Evolutionary conservation across 2,329 filamentous ascomycete species (phyloP).

Genomic region (Ophiostoma sp.): DNA sequence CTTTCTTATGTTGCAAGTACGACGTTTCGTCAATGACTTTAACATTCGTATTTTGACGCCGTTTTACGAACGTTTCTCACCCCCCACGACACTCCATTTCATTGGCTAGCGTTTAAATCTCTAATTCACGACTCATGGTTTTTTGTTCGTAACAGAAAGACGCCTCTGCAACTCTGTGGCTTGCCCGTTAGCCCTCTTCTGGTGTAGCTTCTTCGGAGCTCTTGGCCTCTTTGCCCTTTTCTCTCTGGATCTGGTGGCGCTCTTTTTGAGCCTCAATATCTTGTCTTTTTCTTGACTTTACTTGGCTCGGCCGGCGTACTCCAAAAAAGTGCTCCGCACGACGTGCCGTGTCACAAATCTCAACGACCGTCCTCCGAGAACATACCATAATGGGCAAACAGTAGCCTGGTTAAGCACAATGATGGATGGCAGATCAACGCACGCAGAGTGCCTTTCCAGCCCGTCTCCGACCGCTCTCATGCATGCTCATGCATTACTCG

Average conservation of each 20-base stretch:
- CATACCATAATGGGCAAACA: background rate
- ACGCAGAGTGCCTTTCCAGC: background rate
- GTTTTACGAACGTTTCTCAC: background rate
- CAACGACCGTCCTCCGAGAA: background rate
- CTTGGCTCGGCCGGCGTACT: background rate
- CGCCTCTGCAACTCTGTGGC: slow-evolving; percentile 3
- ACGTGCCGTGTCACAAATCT: background rate
- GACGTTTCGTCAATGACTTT: background rate
- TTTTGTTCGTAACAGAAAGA: background rate
- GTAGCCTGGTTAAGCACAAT: background rate
- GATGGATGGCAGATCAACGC: background rate
- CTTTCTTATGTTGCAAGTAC: background rate
- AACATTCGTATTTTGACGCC: background rate
- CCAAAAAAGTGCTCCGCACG: background rate
- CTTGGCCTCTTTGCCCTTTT: slow-evolving; percentile 8
- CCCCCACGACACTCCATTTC: background rate
- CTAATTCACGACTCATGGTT: background rate
- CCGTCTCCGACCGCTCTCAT: background rate
- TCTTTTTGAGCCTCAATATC: slow-evolving; percentile 1
- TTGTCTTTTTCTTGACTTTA: background rate
- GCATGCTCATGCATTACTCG: background rate
- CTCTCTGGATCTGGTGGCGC: background rate
- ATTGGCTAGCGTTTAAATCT: background rate
- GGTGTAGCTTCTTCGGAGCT: slow-evolving; percentile 12
- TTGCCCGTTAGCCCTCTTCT: background rate